Percentiles rank a stretch among this genome's conserved stretches.
Conservation (phyloP, 1,139 yeast genomes). For the Blastobotrys ciferrii region DNA sequence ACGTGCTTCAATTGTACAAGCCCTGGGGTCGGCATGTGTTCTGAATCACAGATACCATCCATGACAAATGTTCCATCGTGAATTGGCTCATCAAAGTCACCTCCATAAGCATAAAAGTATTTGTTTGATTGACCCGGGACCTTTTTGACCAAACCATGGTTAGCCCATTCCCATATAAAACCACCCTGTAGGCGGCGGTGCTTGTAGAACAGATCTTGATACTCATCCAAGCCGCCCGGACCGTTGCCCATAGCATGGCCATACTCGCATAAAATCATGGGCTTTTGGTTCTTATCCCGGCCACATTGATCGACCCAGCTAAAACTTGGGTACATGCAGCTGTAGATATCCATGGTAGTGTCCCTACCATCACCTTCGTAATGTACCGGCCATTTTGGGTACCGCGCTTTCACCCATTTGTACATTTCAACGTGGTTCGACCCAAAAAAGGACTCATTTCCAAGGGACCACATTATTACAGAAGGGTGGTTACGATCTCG, state of each 20-base stretch:
- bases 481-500: conserved; percentile 39
- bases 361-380: conserved; percentile 35
- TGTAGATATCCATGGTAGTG: conserved; percentile 33
- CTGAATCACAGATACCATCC: conserved; percentile 39
- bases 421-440: conserved; percentile 35
- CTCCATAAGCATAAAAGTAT: conserved; percentile 37
- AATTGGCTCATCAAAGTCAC: conserved; percentile 40
- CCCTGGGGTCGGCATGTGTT: conserved; percentile 40
- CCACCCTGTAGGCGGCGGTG: conserved; percentile 38
- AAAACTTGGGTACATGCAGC: conserved; percentile 36
- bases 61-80: conserved; percentile 41
- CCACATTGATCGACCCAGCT: conserved; percentile 26
- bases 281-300: conserved; percentile 28
- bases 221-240: conserved; percentile 37
- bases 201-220: conserved; percentile 35
- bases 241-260: conserved; percentile 44
- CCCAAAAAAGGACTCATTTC: conserved; percentile 40
- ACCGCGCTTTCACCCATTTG: conserved; percentile 28
- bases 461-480: conserved; percentile 40
- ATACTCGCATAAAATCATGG: conserved; percentile 40
- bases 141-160: conserved; percentile 33
- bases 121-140: conserved; percentile 4
- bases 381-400: conserved; percentile 36
- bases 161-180: conserved; percentile 43
- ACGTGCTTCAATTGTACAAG: conserved; percentile 36